Conservation (phyloP, 331 rosid species). For the Phaseolus coccineus region DNA sequence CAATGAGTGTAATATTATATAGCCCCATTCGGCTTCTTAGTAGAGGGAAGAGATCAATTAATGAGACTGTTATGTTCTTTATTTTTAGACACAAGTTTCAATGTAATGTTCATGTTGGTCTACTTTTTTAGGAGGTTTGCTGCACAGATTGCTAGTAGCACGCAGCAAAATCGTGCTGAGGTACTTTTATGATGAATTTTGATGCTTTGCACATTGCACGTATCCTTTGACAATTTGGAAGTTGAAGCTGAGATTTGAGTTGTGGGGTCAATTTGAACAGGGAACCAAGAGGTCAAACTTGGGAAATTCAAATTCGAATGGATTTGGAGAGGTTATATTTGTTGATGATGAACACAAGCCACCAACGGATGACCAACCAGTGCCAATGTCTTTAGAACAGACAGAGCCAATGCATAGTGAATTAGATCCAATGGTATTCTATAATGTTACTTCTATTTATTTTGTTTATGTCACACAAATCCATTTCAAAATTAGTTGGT, state of each 20-base stretch:
- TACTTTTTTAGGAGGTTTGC: constrained; percentile 73
- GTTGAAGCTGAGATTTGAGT: constrained; percentile 30
- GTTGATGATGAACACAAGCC: constrained; percentile 75
- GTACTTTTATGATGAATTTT: constrained; percentile 51
- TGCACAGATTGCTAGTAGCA: constrained; percentile 74
- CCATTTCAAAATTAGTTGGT: constrained; percentile 20
- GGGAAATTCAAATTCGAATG: constrained; percentile 44
- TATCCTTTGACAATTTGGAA: constrained; percentile 2
- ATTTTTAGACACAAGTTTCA: not conserved
- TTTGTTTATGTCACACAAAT: not conserved
- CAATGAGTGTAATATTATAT: not conserved
- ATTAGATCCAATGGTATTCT: constrained; percentile 64
- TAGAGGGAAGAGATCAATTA: not conserved
- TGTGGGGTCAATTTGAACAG: constrained; percentile 53
- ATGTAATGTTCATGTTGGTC: constrained; percentile 38
- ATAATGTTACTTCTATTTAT: not conserved
- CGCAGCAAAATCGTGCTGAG: constrained; percentile 56
- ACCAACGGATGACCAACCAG: constrained; percentile 67
- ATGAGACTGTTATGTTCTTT: not conserved
- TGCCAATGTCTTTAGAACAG: constrained; percentile 84
- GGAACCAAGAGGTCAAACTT: constrained; percentile 54
- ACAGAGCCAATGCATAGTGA: constrained; percentile 45
- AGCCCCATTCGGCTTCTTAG: not conserved
- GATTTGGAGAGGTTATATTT: constrained; percentile 72
- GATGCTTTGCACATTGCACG: not conserved